Conservation (phyloP, 129 eudicot species). For the Flaveria bidentis region DNA sequence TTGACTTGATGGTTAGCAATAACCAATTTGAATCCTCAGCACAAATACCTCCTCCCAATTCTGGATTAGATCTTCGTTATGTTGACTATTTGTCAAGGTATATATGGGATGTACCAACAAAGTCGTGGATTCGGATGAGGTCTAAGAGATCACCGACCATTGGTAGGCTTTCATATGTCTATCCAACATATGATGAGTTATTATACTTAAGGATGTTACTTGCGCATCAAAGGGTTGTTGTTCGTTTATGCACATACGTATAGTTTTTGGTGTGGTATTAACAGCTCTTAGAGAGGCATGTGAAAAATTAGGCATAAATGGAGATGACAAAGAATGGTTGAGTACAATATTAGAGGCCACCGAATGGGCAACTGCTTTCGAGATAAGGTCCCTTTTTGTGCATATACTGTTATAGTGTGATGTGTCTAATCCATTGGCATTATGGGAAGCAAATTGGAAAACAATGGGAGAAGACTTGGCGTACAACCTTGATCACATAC, state of each 20-base stretch:
- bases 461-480: no score
- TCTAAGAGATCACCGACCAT: neutral
- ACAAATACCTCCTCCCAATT: no score
- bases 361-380: neutral
- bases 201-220: neutral
- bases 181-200: neutral
- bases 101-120: neutral
- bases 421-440: no score
- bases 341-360: neutral
- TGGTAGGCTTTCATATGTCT: neutral
- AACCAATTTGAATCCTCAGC: neutral
- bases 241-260: neutral
- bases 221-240: neutral
- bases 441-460: no score
- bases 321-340: conserved; percentile 1
- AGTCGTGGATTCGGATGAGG: neutral
- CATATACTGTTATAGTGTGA: no score
- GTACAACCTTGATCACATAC: no score
- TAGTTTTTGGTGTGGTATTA: neutral
- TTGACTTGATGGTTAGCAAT: neutral
- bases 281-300: neutral
- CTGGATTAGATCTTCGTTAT: neutral
- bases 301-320: neutral
- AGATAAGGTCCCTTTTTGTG: no score
- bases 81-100: neutral